A percentile compares a stretch with the other conserved stretches of the same genome.
Evolutionary conservation across 495 filamentous ascomycete species (phyloP).

Genomic region (Haplographium delicatum): DNA sequence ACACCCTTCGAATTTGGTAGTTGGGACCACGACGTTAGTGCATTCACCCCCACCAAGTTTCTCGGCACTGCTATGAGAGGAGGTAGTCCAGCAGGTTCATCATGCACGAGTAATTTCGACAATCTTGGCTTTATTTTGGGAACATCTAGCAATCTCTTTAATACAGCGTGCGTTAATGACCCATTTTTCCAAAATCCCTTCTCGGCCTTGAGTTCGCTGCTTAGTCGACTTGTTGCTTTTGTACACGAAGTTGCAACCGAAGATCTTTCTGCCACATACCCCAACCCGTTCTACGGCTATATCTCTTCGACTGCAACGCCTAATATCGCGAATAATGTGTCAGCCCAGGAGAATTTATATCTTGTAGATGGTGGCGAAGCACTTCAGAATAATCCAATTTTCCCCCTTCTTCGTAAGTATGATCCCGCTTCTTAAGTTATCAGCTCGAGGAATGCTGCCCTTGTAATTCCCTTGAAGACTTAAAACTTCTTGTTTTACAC

Average conservation of each 20-base stretch:
- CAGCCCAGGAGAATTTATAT: conserved; percentile 23
- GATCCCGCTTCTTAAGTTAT: no score
- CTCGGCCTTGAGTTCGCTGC: conserved; percentile 7
- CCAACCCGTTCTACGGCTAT: conserved; percentile 42
- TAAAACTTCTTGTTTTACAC: no score
- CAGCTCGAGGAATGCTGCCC: no score
- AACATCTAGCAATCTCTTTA: conserved; percentile 37
- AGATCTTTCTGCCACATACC: conserved; percentile 34
- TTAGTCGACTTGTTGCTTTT: conserved; percentile 21
- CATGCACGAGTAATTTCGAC: conserved; percentile 42
- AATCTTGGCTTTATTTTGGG: conserved; percentile 47
- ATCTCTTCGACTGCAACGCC: conserved; percentile 20
- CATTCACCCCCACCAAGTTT: conserved; percentile 39
- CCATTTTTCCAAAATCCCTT: conserved; percentile 11
- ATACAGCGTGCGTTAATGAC: conserved; percentile 25
- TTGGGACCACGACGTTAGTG: conserved; percentile 36
- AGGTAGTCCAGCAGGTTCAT: conserved; percentile 22
- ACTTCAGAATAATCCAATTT: conserved; percentile 41
- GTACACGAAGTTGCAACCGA: conserved; percentile 18
- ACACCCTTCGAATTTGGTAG: conserved; percentile 44
- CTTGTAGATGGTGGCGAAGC: conserved; percentile 41
- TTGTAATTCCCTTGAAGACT: no score
- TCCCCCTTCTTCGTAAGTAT: conserved; percentile 41
- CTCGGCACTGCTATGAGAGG: conserved; percentile 37
- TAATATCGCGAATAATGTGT: conserved; percentile 25